Evolutionary conservation across 352 stramenopile species (phyloP), one percentile per base, ranked within the genome.

Genomic region (Phytophthora cactorum): DNA sequence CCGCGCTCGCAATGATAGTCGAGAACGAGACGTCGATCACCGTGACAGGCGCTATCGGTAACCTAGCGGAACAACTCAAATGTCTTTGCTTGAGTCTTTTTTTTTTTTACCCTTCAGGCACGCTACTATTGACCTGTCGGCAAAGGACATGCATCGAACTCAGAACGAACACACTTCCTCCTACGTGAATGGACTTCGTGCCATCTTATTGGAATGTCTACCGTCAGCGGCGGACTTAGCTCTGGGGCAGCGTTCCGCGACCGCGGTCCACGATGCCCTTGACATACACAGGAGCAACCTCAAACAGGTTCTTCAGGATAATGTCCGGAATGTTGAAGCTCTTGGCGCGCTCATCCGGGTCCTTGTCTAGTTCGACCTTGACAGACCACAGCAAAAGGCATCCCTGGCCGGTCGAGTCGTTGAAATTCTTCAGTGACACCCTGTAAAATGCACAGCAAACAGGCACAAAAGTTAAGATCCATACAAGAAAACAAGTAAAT

Each of bases 301-400:
- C 88, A 44, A 96, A 96, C 17, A 96, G 60, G 74, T 96, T 96
- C 72, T 92, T 93, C 25, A 96, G 71, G 57, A 96, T 92, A 60
- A 94, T 92, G 57, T 96, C 88, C 32, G 87, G 84, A 38, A 90
- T 86, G 74, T 96, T 96, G 60, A 84, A 82, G 50, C 78, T 82
- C 72, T 91, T 91, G 47, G 78, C 76, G 31, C 81, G 81, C 71
- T 93, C 85, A 39, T 92, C 83, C 17, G 72, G 68, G 38, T 94
- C 81, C 70, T 90, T 88, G 59, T 93, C 84, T 25, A 96, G 81
- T 34, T 86, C 53, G 4, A 96, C 88, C 75, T 92, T 92, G 44
- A 92, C 87, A 6, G 86, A 94, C 86, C 88, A 96, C 11, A 96
- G 68, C 36, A 95, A 25, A 54, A 92, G 63, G 51, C 86, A 93